Evolutionary conservation across 768 basidiomycete species (phyloP), one percentile per base, ranked within the genome.

Genomic region (Macrolepiota fuliginosa): DNA sequence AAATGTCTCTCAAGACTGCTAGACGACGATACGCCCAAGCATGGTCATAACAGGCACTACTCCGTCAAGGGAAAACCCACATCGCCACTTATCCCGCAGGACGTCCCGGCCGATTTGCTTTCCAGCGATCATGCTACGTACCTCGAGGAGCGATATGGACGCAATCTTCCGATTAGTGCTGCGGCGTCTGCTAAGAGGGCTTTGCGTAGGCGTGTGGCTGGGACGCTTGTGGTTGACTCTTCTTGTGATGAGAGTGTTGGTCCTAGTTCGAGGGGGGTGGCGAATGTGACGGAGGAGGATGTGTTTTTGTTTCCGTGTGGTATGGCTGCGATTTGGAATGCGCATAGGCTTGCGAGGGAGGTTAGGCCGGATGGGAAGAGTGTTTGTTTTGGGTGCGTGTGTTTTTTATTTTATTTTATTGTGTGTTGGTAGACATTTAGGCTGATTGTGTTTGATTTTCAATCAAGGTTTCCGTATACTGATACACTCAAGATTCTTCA

Each of bases 321-420:
- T 0, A 98, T 99, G 96, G 76, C 88, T 36, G 95, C 96, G 1
- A 96, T 99, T 55, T 99, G 92, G 91, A 89, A 82, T 69, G 88
- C 94, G 0, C 94, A 97, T 69, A 83, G 90, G 65, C 76, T 94
- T 9, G 83, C 83, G 5, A 75, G 87, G 60, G 71, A 76, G 25
- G 80, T 77, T 2, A 76, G 79, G 32, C 82, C 85, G 42, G 66
- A 72, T 10, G 88, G 86, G 10, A 97, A 96, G 77, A 96, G 92
- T 67, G 84, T 96, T 32, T 96, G 94, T 69, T 98, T 96, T 67
- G 96, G 96, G 96, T 96, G 68, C 64, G 89, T 74, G 27, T 54
- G n/a, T 29, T 15, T 15, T 27, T 59, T 32, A 5, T 42, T 36
- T 32, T 3, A 3, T 32, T 32, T 32, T 32, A 32, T 32, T 32